A percentile compares a stretch with the other conserved stretches of the same genome.
phyloP scores from a whole-genome alignment of 129 eudicot genomes.

The Arctium minus region DNA sequence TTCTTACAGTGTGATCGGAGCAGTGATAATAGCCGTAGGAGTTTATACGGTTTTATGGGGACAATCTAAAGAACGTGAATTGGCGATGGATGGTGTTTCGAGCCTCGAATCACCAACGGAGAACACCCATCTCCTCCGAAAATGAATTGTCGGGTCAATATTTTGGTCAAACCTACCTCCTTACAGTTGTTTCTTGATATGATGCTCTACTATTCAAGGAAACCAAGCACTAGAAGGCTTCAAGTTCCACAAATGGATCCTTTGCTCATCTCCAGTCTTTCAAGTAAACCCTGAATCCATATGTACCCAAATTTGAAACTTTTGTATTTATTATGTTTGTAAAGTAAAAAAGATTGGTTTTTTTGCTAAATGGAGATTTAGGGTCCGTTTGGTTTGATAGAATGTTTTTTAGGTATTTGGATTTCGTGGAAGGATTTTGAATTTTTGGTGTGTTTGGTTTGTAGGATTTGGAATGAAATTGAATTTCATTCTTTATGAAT shows the following conservation, averaged over 20 bases:
- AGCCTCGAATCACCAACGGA: constrained; percentile 31
- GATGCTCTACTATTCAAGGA: not conserved
- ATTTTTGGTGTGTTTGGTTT: not conserved
- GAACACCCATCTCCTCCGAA: constrained; percentile 37
- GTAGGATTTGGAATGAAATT: not conserved
- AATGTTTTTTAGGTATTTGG: not conserved
- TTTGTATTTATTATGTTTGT: not conserved
- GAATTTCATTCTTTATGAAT: not conserved
- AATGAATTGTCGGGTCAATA: constrained; percentile 13
- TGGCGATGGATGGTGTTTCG: not conserved
- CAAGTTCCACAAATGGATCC: not conserved
- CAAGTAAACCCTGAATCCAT: not conserved
- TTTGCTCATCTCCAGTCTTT: not conserved
- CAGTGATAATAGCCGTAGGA: constrained; percentile 47
- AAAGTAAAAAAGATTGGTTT: not conserved
- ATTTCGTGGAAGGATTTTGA: not conserved
- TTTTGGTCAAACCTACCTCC: constrained; percentile 11
- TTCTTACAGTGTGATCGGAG: constrained; percentile 61
- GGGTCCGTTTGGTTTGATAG: not conserved
- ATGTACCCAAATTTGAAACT: not conserved
- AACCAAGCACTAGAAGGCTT: not conserved
- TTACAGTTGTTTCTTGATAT: not conserved
- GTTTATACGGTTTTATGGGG: constrained; percentile 82
- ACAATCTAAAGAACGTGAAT: constrained; percentile 38
- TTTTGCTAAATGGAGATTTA: not conserved